phyloP scores from a whole-genome alignment of 371 early-diverging fungal genomes.

The Gilbertella persicaria region DNA sequence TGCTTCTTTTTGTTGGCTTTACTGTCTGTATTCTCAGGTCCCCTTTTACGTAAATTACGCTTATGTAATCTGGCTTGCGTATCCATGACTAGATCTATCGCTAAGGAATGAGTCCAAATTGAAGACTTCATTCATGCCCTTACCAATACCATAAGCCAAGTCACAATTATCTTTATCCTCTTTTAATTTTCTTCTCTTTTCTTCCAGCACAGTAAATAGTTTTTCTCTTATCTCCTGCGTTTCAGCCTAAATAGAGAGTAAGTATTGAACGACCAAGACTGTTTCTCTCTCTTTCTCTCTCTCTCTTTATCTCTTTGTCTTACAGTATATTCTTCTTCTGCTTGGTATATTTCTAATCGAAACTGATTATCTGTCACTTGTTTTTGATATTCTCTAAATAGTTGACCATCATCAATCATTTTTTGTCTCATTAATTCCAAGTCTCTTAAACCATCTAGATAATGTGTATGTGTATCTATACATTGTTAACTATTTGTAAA shows the following conservation, averaged over 20 bases:
- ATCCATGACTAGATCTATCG: slow-evolving; percentile 39
- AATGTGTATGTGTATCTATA: slow-evolving; percentile 70
- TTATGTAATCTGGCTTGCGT: slow-evolving; percentile 38
- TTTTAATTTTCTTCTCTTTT: slow-evolving; percentile 70
- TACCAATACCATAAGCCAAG: slow-evolving; percentile 55
- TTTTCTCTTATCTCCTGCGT: slow-evolving; percentile 73
- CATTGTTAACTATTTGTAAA: too few relatives aligned
- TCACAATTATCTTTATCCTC: slow-evolving; percentile 88
- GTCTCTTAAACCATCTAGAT: slow-evolving; percentile 61
- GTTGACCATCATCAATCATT: slow-evolving; percentile 54
- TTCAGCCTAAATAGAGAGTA: slow-evolving; percentile 45
- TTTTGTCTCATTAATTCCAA: slow-evolving; percentile 59
- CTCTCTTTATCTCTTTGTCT: too few relatives aligned
- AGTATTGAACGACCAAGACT: too few relatives aligned
- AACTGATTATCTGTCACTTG: slow-evolving; percentile 69
- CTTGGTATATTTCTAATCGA: slow-evolving; percentile 52
- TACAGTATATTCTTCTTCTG: slow-evolving; percentile 64
- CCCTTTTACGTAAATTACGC: slow-evolving; percentile 45
- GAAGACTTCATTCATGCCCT: background rate
- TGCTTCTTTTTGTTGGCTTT: slow-evolving; percentile 48
- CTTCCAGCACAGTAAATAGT: slow-evolving; percentile 73
- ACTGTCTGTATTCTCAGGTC: slow-evolving; percentile 36
- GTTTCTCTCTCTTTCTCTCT: too few relatives aligned
- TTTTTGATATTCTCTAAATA: slow-evolving; percentile 71
- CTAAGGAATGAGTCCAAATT: background rate